Percentiles rank a stretch among this genome's conserved stretches.
phyloP scores from a whole-genome alignment of 345 rosid species.

The Cochlearia excelsa region DNA sequence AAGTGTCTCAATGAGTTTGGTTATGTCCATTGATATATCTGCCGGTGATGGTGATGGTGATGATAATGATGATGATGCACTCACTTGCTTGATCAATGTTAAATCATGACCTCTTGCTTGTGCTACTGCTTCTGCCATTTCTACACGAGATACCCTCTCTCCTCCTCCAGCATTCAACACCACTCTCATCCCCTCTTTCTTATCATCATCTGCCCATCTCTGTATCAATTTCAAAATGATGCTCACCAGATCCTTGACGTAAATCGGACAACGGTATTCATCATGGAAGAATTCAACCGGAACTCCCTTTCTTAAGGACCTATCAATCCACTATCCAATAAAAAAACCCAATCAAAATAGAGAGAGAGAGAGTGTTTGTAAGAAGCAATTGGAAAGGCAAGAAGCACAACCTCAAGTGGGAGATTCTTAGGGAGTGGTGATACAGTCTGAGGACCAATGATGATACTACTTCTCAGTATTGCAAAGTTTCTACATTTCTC shows the following conservation, averaged over 20 bases:
- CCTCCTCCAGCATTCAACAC: conserved; percentile 83
- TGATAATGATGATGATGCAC: conserved; percentile 63
- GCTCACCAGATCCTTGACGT: conserved; percentile 69
- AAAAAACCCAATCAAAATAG: not conserved
- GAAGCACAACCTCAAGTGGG: conserved; percentile 65
- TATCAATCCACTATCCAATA: conserved; percentile 71
- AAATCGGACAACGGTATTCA: conserved; percentile 87
- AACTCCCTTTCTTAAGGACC: conserved; percentile 66
- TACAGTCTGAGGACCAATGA: conserved; percentile 77
- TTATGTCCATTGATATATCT: conserved; percentile 84
- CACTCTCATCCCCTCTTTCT: conserved; percentile 50
- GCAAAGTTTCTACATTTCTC: conserved; percentile 62
- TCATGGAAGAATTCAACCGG: conserved; percentile 66
- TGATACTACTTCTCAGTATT: conserved; percentile 84
- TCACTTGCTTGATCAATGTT: conserved; percentile 60
- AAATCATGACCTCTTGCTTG: conserved; percentile 53
- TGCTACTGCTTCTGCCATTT: conserved; percentile 86
- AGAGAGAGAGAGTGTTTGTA: too few relatives aligned
- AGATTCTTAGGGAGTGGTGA: conserved; percentile 86
- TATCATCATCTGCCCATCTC: conserved; percentile 55
- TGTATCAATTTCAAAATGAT: conserved; percentile 44
- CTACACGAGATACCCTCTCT: conserved; percentile 77
- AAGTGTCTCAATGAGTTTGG: conserved; percentile 54
- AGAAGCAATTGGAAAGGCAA: not conserved
- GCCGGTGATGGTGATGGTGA: conserved; percentile 65